Evolutionary conservation across 768 basidiomycete genomes (phyloP).

Genomic region (Suillus decipiens): DNA sequence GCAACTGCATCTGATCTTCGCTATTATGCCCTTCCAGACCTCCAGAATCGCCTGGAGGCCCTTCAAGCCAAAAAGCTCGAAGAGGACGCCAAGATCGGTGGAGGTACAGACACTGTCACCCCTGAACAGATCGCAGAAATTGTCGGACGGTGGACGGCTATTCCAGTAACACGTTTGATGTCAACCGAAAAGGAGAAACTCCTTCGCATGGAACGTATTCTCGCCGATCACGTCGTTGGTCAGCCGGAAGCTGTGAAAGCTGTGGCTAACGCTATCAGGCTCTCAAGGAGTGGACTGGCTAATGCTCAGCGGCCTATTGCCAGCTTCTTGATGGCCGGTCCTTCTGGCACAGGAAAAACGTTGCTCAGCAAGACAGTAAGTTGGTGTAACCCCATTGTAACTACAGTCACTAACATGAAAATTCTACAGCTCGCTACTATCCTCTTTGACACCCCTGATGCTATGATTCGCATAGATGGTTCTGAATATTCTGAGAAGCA

Average conservation of each 20-base stretch:
- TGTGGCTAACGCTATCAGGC: constrained; percentile 89
- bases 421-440: constrained; percentile 73
- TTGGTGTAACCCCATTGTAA: constrained; percentile 7
- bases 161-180: constrained; percentile 85
- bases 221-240: constrained; percentile 79
- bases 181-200: constrained; percentile 92
- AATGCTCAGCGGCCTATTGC: constrained; percentile 88
- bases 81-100: constrained; percentile 55
- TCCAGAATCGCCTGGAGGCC: constrained; percentile 68
- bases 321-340: constrained; percentile 91
- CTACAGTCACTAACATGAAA: constrained; percentile 1
- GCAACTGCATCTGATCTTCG: constrained; percentile 83
- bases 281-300: constrained; percentile 92
- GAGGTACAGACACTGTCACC: constrained; percentile 70
- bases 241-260: constrained; percentile 91
- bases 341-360: constrained; percentile 90
- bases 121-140: constrained; percentile 94
- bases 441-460: constrained; percentile 88
- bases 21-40: constrained; percentile 90
- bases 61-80: constrained; percentile 75
- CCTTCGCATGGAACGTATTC: constrained; percentile 80
- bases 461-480: constrained; percentile 91
- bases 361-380: constrained; percentile 85
- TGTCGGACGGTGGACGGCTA: constrained; percentile 89
- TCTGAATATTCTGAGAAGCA: constrained; percentile 91